Conservation (phyloP, 345 rosid genomes). For the Eutrema japonicum region DNA sequence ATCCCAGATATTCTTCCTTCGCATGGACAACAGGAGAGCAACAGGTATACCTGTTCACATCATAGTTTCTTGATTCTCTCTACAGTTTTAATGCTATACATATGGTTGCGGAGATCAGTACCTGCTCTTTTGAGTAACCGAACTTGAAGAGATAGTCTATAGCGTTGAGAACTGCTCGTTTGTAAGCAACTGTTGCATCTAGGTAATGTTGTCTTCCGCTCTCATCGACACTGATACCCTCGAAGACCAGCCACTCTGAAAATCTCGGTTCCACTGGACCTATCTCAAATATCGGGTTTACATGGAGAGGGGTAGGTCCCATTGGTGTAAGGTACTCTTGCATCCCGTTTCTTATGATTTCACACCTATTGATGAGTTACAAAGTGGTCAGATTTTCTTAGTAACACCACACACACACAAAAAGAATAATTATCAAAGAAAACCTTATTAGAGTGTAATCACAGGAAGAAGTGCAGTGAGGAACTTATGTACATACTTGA, state of each 20-base stretch:
- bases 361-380: constrained; percentile 54
- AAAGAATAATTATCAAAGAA: neutral
- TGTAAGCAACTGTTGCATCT: constrained; percentile 87
- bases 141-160: constrained; percentile 87
- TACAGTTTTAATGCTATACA: neutral
- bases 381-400: neutral
- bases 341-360: constrained; percentile 84
- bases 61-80: constrained; percentile 3
- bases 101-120: constrained; percentile 29
- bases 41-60: constrained; percentile 65
- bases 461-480: neutral
- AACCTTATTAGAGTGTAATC: neutral
- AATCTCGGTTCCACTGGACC: constrained; percentile 95
- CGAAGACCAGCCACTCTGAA: constrained; percentile 95
- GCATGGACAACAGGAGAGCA: constrained; percentile 90
- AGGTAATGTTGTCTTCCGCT: constrained; percentile 82
- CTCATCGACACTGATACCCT: constrained; percentile 90
- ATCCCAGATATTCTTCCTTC: constrained; percentile 95
- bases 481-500: constrained; percentile 53
- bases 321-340: constrained; percentile 93
- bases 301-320: constrained; percentile 92
- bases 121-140: constrained; percentile 96
- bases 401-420: neutral
- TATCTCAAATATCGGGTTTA: constrained; percentile 88
- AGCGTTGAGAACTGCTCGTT: constrained; percentile 88